Conservation (phyloP, 1,284 basidiomycete genomes). For the Puccinia horiana region DNA sequence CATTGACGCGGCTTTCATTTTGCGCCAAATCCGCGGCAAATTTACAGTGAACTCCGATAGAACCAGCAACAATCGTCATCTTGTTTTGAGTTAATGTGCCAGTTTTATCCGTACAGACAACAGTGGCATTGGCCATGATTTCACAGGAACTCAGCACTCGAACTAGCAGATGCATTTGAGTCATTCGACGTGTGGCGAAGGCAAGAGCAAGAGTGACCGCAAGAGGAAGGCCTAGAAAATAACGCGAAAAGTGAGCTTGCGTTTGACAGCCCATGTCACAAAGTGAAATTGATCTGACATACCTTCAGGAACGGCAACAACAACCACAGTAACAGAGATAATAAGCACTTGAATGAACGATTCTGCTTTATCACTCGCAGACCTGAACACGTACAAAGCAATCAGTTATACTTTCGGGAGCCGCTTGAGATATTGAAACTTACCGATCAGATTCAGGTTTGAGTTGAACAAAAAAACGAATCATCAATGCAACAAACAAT, state of each 20-base stretch:
- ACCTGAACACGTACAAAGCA: constrained; percentile 21
- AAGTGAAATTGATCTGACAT: not conserved
- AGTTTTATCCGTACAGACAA: constrained; percentile 52
- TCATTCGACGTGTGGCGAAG: constrained; percentile 52
- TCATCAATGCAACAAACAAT: constrained; percentile 51
- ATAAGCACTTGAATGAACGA: constrained; percentile 51
- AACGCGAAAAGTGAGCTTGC: not conserved
- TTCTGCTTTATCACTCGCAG: constrained; percentile 51
- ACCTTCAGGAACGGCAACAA: constrained; percentile 53
- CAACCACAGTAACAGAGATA: constrained; percentile 52
- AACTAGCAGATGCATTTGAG: constrained; percentile 51
- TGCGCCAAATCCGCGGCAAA: constrained; percentile 79
- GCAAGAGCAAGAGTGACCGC: constrained; percentile 52
- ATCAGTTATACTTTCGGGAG: not conserved
- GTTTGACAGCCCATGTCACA: not conserved
- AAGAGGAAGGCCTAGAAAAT: constrained; percentile 50
- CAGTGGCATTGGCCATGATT: constrained; percentile 52
- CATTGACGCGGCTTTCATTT: constrained; percentile 70
- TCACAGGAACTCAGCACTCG: constrained; percentile 52
- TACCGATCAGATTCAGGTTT: constrained; percentile 49
- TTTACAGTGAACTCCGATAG: constrained; percentile 73
- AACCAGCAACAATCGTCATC: constrained; percentile 52
- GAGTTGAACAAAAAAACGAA: constrained; percentile 51
- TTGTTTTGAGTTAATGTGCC: constrained; percentile 52
- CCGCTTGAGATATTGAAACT: not conserved